Conservation (phyloP, 371 early-diverging fungal genomes). For the Saksenaea vasiformis region DNA sequence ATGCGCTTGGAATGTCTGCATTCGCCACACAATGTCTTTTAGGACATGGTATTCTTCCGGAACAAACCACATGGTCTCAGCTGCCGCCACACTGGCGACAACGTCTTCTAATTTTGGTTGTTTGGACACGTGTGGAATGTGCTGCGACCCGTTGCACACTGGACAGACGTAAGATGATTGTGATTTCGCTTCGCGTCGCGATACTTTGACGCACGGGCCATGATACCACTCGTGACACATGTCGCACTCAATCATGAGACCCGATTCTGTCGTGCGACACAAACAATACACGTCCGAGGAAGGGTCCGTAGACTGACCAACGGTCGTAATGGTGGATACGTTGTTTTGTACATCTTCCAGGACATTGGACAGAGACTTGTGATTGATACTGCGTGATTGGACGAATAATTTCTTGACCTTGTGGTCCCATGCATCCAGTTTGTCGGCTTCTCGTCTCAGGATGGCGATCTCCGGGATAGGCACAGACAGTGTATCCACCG, state of each 20-base stretch:
- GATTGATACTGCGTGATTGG: not conserved
- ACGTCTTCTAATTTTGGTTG: constrained; percentile 55
- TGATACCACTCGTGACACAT: constrained; percentile 85
- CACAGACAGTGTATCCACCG: constrained; percentile 9
- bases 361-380: constrained; percentile 8
- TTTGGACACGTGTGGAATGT: constrained; percentile 39
- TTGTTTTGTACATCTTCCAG: constrained; percentile 14
- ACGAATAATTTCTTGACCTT: constrained; percentile 10
- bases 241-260: constrained; percentile 81
- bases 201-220: constrained; percentile 63
- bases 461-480: constrained; percentile 3
- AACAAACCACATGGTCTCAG: constrained; percentile 48
- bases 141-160: constrained; percentile 57
- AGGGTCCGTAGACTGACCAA: not conserved
- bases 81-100: constrained; percentile 37
- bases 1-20: constrained; percentile 29
- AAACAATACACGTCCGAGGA: constrained; percentile 51
- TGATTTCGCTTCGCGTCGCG: constrained; percentile 58
- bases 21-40: constrained; percentile 43
- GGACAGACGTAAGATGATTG: constrained; percentile 69
- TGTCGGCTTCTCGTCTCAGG: constrained; percentile 8
- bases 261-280: constrained; percentile 61
- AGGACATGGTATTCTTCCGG: constrained; percentile 59
- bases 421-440: constrained; percentile 14
- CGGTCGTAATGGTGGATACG: constrained; percentile 16